Percentiles rank a stretch among this genome's conserved stretches.
Conservation (phyloP, 176 grass and related monocot species). For the Paspalum vaginatum region DNA sequence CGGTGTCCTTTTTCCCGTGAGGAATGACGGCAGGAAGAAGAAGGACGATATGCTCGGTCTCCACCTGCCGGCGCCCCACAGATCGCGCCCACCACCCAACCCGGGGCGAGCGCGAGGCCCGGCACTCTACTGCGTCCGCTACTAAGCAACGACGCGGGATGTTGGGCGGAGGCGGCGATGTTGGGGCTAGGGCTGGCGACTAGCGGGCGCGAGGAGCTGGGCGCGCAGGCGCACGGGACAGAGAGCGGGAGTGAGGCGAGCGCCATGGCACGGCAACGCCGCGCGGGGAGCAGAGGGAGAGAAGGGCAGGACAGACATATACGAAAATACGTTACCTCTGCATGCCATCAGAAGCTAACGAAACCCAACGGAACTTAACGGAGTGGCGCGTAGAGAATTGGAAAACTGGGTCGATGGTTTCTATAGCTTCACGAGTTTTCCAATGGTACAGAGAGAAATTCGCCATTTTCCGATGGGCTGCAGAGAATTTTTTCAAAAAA, state of each 20-base stretch:
- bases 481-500: too few species aligned
- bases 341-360: too few species aligned
- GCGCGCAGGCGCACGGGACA: slow-evolving; percentile 19
- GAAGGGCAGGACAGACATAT: too few species aligned
- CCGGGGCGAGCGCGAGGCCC: slow-evolving; percentile 4
- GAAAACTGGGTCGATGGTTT: too few species aligned
- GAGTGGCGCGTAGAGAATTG: too few species aligned
- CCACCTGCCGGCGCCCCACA: slow-evolving; percentile 40
- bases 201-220: slow-evolving; percentile 21
- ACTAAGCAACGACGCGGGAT: not conserved
- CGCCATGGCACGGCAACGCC: slow-evolving; percentile 16
- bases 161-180: not conserved
- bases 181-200: not conserved
- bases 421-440: too few species aligned
- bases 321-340: too few species aligned
- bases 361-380: too few species aligned
- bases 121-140: not conserved
- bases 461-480: too few species aligned
- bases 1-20: slow-evolving; percentile 52
- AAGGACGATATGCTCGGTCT: slow-evolving; percentile 75
- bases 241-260: slow-evolving; percentile 22
- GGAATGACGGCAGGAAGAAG: slow-evolving; percentile 58
- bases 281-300: not conserved
- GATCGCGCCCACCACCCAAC: not conserved
- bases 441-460: too few species aligned